A percentile compares a stretch with the other conserved stretches of the same genome.
These are phyloP conservation scores for Gypsophila paniculata DNA, from an alignment of 179 eudicot species.

Conservation along the genomic window DNA sequence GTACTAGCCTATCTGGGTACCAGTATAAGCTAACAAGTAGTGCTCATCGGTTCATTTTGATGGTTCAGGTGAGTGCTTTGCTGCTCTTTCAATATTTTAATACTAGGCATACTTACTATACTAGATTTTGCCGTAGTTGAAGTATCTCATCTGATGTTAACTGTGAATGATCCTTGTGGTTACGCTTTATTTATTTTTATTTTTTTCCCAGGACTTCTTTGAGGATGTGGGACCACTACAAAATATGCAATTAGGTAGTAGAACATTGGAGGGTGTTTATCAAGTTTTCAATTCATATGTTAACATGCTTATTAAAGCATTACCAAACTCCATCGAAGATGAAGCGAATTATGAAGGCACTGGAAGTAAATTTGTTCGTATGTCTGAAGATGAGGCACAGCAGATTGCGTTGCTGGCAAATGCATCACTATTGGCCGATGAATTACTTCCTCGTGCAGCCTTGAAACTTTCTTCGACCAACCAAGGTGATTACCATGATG, in stretches of 20 bases:
- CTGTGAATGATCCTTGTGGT: neutral
- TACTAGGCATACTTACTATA: neutral
- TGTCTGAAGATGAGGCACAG: conserved; percentile 87
- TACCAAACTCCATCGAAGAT: conserved; percentile 82
- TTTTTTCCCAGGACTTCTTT: conserved; percentile 73
- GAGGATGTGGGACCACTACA: conserved; percentile 90
- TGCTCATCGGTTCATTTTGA: conserved; percentile 83
- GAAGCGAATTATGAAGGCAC: conserved; percentile 67
- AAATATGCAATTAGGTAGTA: conserved; percentile 84
- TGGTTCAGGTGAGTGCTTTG: conserved; percentile 74
- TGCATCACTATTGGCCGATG: conserved; percentile 87
- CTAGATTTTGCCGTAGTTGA: neutral
- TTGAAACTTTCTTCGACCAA: conserved; percentile 58
- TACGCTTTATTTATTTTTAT: conserved; percentile 8
- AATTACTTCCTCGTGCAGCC: conserved; percentile 89
- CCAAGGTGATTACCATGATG: conserved; percentile 61
- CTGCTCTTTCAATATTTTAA: neutral
- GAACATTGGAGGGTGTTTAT: conserved; percentile 83
- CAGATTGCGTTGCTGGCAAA: conserved; percentile 92
- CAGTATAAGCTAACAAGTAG: conserved; percentile 93
- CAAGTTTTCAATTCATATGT: conserved; percentile 75
- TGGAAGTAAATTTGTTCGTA: conserved; percentile 74
- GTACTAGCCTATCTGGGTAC: conserved; percentile 39
- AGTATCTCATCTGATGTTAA: neutral
- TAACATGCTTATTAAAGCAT: conserved; percentile 80